These are phyloP conservation scores for Daucus carota DNA, from an alignment of 129 eudicot species.

Conservation along the genomic window DNA sequence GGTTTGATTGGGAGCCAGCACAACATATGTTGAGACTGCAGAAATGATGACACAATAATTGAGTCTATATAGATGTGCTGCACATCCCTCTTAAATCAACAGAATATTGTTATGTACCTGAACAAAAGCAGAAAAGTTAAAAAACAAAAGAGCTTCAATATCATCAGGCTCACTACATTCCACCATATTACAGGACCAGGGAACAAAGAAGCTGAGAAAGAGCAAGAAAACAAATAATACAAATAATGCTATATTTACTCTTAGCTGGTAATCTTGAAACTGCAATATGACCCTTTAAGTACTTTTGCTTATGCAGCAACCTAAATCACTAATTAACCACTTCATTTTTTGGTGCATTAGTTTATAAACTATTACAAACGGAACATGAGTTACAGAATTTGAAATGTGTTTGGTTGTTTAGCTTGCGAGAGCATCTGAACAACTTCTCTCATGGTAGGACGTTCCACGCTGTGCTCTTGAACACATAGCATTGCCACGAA, in stretches of 20 bases:
- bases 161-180: constrained; percentile 3
- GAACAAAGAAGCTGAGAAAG: not conserved
- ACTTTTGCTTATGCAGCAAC: not conserved
- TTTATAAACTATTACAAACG: not conserved
- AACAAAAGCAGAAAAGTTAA: not conserved
- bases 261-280: not conserved
- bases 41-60: constrained; percentile 10
- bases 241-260: not conserved
- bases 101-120: constrained; percentile 4
- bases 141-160: not conserved
- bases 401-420: constrained; percentile 56
- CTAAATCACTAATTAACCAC: not conserved
- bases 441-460: constrained; percentile 80
- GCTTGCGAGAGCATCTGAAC: constrained; percentile 78
- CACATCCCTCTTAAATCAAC: not conserved
- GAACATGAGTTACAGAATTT: constrained; percentile 24
- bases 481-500: constrained; percentile 74
- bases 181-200: not conserved
- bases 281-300: constrained; percentile 6
- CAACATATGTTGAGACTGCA: not conserved
- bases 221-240: not conserved
- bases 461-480: constrained; percentile 57
- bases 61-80: not conserved
- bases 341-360: not conserved
- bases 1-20: not conserved